Conservation (phyloP, 2,329 filamentous ascomycete species). For the Westerdykella sp. region DNA sequence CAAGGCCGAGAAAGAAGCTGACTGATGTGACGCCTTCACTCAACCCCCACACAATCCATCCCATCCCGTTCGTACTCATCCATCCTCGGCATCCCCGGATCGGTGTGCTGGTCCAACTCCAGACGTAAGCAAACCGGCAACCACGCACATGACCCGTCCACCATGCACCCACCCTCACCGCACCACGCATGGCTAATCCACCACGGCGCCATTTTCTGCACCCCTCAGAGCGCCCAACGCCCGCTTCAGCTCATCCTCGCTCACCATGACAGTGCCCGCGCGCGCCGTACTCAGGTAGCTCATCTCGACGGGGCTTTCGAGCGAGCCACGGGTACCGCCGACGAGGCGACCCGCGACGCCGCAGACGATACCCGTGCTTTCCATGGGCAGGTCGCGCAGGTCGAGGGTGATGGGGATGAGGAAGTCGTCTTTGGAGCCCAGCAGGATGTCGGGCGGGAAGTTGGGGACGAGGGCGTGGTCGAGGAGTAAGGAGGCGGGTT, state of each 20-base stretch:
- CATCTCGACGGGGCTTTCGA: conserved; percentile 58
- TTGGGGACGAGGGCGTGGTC: conserved; percentile 61
- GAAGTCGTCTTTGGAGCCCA: conserved; percentile 66
- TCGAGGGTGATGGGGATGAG: conserved; percentile 86
- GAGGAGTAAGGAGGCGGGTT: conserved; percentile 66
- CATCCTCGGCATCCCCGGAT: too few relatives aligned
- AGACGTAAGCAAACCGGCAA: too few relatives aligned
- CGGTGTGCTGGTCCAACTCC: too few relatives aligned
- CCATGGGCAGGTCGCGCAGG: conserved; percentile 69
- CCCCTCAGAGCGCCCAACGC: conserved; percentile 63
- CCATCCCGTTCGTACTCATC: too few relatives aligned
- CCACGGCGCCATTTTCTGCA: conserved; percentile 26
- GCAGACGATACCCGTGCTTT: conserved; percentile 91
- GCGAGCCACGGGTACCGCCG: conserved; percentile 52
- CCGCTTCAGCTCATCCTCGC: conserved; percentile 63
- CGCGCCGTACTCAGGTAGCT: conserved; percentile 85
- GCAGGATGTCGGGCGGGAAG: conserved; percentile 56
- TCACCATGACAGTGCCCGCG: conserved; percentile 83
- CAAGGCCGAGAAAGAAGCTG: too few relatives aligned
- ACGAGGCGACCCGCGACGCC: conserved; percentile 81
- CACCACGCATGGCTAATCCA: conserved; percentile 11
- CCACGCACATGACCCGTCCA: too few relatives aligned
- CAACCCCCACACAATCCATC: too few relatives aligned
- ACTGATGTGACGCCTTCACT: too few relatives aligned
- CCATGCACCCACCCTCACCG: background rate